These are phyloP conservation scores for Omphalotus guepiniiformis DNA, from an alignment of 768 basidiomycete genomes.

Conservation along the genomic window DNA sequence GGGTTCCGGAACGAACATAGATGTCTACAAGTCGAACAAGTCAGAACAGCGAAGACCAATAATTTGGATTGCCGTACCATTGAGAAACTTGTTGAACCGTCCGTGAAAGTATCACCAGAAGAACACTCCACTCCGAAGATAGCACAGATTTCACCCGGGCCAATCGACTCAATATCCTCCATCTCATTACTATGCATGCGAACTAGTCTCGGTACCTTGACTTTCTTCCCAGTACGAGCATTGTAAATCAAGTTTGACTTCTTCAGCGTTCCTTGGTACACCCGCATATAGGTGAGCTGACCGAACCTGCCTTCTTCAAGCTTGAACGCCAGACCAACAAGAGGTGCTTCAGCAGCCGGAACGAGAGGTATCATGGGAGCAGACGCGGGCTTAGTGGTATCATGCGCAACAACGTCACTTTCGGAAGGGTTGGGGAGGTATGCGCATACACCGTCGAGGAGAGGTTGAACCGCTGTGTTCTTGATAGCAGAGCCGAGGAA, in stretches of 20 bases:
- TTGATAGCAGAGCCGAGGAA: conserved; percentile 97
- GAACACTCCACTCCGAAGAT: conserved; percentile 99
- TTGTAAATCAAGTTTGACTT: conserved; percentile 85
- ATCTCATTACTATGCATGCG: conserved; percentile 99
- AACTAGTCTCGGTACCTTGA: conserved; percentile 94
- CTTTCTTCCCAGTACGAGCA: conserved; percentile 91
- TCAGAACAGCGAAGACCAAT: not conserved
- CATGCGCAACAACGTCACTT: conserved; percentile 73
- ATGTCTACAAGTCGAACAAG: conserved; percentile 52
- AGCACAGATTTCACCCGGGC: conserved; percentile 98
- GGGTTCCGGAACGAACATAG: conserved; percentile 98
- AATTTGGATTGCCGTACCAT: conserved; percentile 59
- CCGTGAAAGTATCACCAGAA: conserved; percentile 96
- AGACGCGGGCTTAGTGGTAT: conserved; percentile 60
- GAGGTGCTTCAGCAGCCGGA: conserved; percentile 81
- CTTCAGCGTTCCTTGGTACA: conserved; percentile 93
- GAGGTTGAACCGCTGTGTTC: conserved; percentile 92
- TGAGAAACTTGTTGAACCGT: conserved; percentile 81
- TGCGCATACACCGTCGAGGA: conserved; percentile 92
- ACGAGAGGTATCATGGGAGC: conserved; percentile 71
- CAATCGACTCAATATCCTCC: conserved; percentile 96
- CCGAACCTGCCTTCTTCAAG: conserved; percentile 97
- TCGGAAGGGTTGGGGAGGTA: conserved; percentile 92
- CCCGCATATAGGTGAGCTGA: conserved; percentile 96
- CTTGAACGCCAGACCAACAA: conserved; percentile 97